Evolutionary conservation across 345 rosid genomes (phyloP).

Genomic region (Salix exigua): DNA sequence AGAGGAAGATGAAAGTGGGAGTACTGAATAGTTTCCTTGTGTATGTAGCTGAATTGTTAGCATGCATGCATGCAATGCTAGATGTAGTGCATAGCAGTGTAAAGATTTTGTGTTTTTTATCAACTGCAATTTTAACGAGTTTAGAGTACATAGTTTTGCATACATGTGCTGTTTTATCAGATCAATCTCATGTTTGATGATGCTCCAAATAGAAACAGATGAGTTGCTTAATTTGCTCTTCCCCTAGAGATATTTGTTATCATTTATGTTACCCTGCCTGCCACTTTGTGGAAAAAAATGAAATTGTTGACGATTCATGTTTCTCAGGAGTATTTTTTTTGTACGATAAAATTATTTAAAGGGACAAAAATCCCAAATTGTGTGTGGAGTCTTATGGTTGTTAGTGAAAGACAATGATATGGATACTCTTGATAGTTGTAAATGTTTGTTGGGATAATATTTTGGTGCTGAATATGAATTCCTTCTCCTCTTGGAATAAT

Average conservation of each 20-base stretch:
- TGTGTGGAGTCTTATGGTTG: neutral
- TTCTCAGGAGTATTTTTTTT: neutral
- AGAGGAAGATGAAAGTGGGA: neutral
- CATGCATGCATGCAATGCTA: neutral
- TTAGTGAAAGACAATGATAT: neutral
- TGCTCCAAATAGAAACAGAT: too few relatives aligned
- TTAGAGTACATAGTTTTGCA: neutral
- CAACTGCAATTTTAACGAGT: neutral
- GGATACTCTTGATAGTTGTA: neutral
- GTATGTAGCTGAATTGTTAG: too few relatives aligned
- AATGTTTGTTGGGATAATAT: neutral
- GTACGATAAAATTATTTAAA: neutral
- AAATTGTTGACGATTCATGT: neutral
- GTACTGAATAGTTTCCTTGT: neutral
- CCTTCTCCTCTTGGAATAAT: neutral
- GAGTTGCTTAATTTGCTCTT: neutral
- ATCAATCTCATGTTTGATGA: neutral
- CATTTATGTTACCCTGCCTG: neutral
- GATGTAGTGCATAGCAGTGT: neutral
- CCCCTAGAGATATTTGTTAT: neutral
- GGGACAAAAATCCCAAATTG: neutral
- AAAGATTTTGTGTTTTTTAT: neutral
- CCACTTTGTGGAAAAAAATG: neutral
- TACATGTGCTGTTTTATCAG: neutral
- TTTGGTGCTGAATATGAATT: neutral